Base-by-base conservation (phyloP, 805 yeast species). In the Cyberlindnera euphorbiiphila region DNA sequence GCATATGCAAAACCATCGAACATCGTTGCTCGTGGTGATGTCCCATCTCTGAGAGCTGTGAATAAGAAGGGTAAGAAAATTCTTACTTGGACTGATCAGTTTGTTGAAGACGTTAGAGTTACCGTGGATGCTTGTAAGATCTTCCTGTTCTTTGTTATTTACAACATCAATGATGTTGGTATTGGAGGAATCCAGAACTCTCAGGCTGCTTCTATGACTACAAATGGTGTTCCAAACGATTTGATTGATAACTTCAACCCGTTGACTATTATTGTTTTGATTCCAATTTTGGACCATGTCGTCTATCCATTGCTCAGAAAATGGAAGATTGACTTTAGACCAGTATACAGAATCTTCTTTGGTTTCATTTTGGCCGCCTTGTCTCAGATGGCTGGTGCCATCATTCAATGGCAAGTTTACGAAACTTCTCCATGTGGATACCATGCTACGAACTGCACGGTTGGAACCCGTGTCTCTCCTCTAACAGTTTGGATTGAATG, bases 211-310 rank as follows among this genome's bases (percentile, higher is more conserved):
- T 69, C 73, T 48, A 79, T 83, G 85, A 76, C 81, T 50, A 66
- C 74, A 36, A 87, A 84, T 57, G 84, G 85, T 27, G 69, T 85
- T 50, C 93, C 94, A 48, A 85, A 85, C 56, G 94, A 84, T 67
- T 68, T 84, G 51, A 72, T 84, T 67, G 82, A 78, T 62, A 81
- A 78, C 54, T 73, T 85, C 50, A 82, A 85, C 61, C 84, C 93
- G 20, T 65, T 85, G 50, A 80, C 86, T 27, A 72, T 85, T 50
- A 81, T 85, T 49, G 65, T 85, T n/a, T 79, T 82, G 60, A 80
- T 85, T 46, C 94, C 94, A 40, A 67, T 84, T 49, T 71, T 72
- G 60, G 86, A 84, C 59, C 60, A 69, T 42, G 49, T 68, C 10
- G 42, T 81, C 9, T 84, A 74, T 60, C 83, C 83, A 31, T 39